Evolutionary conservation across 352 stramenopile species (phyloP).

Genomic region (Paralagenidium karlingii): DNA sequence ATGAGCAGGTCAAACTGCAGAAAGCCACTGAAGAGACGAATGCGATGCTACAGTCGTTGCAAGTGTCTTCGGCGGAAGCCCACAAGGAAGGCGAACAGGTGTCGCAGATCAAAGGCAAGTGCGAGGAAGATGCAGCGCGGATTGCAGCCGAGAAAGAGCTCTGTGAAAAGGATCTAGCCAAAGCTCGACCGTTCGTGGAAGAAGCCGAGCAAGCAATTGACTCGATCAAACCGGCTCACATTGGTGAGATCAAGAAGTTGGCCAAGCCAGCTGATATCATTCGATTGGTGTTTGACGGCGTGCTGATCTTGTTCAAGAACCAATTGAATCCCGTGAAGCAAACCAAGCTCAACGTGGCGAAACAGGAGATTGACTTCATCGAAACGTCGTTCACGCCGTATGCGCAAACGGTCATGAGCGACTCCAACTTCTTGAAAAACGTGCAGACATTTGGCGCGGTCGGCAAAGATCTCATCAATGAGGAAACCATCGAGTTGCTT

Average conservation of each 20-base stretch:
- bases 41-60: slow-evolving; percentile 94
- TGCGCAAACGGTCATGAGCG: slow-evolving; percentile 92
- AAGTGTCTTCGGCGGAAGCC: slow-evolving; percentile 92
- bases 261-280: slow-evolving; percentile 98
- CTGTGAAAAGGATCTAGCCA: slow-evolving; percentile 94
- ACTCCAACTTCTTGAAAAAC: slow-evolving; percentile 95
- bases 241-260: slow-evolving; percentile 98
- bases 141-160: slow-evolving; percentile 94
- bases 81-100: slow-evolving; percentile 97
- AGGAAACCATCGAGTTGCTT: slow-evolving; percentile 98
- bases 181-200: slow-evolving; percentile 96
- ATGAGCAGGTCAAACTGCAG: slow-evolving; percentile 94
- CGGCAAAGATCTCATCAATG: slow-evolving; percentile 97
- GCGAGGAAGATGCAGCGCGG: slow-evolving; percentile 90
- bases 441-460: slow-evolving; percentile 92
- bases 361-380: slow-evolving; percentile 96
- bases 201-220: slow-evolving; percentile 96
- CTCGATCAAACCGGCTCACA: slow-evolving; percentile 96
- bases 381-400: slow-evolving; percentile 94
- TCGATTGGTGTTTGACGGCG: slow-evolving; percentile 96
- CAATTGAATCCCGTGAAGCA: slow-evolving; percentile 86
- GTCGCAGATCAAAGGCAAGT: slow-evolving; percentile 93
- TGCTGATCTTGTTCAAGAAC: slow-evolving; percentile 95
- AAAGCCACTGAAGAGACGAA: slow-evolving; percentile 96
- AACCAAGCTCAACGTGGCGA: slow-evolving; percentile 92